These are phyloP conservation scores for Marasmius tenuissimus DNA, from an alignment of 1,284 basidiomycete species.

Conservation along the genomic window DNA sequence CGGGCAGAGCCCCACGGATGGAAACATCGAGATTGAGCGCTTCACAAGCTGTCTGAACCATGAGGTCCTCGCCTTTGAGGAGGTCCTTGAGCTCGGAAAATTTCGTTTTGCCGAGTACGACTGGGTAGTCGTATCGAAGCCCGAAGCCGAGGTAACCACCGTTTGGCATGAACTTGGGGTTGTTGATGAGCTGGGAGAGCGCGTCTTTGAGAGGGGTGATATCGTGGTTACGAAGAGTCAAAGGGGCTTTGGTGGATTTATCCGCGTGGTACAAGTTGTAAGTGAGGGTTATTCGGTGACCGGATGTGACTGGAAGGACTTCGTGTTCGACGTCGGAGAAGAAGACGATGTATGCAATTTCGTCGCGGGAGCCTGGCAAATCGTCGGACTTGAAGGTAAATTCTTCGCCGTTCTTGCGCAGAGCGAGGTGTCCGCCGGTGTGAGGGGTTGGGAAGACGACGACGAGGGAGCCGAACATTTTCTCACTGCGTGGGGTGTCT, in stretches of 20 bases:
- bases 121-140: constrained; percentile 29
- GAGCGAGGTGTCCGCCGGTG: constrained; percentile 37
- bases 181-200: constrained; percentile 21
- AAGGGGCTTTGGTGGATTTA: background rate
- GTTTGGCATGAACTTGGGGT: constrained; percentile 4
- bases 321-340: constrained; percentile 47
- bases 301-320: constrained; percentile 36
- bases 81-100: background rate
- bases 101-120: background rate
- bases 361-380: constrained; percentile 11
- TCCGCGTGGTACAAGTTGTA: constrained; percentile 32
- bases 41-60: background rate
- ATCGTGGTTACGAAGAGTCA: background rate
- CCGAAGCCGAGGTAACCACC: constrained; percentile 36
- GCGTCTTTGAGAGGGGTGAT: constrained; percentile 11
- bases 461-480: constrained; percentile 48
- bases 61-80: background rate
- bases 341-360: constrained; percentile 34
- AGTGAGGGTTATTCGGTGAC: constrained; percentile 40
- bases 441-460: constrained; percentile 39
- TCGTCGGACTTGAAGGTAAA: constrained; percentile 32
- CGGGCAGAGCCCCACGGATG: background rate
- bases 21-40: background rate
- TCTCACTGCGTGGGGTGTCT: constrained; percentile 37
- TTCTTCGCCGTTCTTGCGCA: constrained; percentile 31